Conservation (phyloP, 768 basidiomycete species). For the Ramaria sp. region DNA sequence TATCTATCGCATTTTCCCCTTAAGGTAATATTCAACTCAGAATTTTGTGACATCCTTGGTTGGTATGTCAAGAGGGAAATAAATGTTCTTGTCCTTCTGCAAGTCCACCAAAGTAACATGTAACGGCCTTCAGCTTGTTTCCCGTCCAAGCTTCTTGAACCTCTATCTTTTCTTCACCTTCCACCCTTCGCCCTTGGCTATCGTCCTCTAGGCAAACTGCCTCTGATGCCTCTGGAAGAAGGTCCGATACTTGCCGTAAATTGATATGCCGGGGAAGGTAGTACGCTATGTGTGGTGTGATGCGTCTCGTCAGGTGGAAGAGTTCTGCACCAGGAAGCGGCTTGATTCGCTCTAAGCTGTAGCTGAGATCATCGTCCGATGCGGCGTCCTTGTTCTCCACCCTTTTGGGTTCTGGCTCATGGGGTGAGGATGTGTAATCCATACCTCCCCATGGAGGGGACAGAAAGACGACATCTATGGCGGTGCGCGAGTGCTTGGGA, state of each 20-base stretch:
- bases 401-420: slow-evolving; percentile 1
- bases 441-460: slow-evolving; percentile 92
- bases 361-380: slow-evolving; percentile 36
- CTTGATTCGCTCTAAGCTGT: slow-evolving; percentile 57
- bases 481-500: slow-evolving; percentile 8
- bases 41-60: too few species aligned
- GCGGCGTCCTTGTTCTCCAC: slow-evolving; percentile 10
- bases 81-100: slow-evolving; percentile 53
- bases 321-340: slow-evolving; percentile 80
- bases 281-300: slow-evolving; percentile 80
- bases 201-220: not conserved
- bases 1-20: not conserved
- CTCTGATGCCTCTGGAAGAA: slow-evolving; percentile 22
- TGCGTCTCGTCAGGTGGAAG: slow-evolving; percentile 56
- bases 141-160: slow-evolving; percentile 98
- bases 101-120: slow-evolving; percentile 88
- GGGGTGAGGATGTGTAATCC: slow-evolving; percentile 19
- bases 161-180: slow-evolving; percentile 40
- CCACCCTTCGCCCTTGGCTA: slow-evolving; percentile 25
- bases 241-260: slow-evolving; percentile 56
- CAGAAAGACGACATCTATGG: slow-evolving; percentile 82
- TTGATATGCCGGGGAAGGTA: slow-evolving; percentile 78
- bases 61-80: slow-evolving; percentile 22
- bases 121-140: slow-evolving; percentile 83
- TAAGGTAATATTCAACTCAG: too few species aligned